Conservation (phyloP, 441 rosid species). For the Pelargonium fulgidum region DNA sequence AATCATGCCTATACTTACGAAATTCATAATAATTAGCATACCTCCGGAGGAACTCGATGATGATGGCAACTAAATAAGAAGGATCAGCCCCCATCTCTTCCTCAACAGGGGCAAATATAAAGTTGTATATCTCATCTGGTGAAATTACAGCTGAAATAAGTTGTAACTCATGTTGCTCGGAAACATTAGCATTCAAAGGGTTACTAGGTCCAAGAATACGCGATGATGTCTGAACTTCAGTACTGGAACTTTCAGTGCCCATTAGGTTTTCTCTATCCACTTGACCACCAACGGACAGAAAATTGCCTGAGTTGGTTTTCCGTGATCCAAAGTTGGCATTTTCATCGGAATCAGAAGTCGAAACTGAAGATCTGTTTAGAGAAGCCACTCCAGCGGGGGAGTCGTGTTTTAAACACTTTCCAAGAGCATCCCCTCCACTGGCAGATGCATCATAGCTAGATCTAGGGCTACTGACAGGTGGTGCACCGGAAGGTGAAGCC, state of each 20-base stretch:
- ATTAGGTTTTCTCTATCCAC: constrained; percentile 29
- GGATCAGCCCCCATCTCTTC: constrained; percentile 83
- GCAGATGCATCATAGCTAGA: constrained; percentile 31
- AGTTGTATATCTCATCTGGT: constrained; percentile 84
- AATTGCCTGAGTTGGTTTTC: constrained; percentile 33
- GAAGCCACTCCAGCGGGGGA: constrained; percentile 27
- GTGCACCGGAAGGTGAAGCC: constrained; percentile 31
- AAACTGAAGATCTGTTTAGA: constrained; percentile 33
- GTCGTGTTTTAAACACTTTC: constrained; percentile 33
- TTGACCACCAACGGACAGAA: constrained; percentile 23
- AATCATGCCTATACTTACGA: neutral
- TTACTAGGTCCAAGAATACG: constrained; percentile 35
- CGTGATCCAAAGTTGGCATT: constrained; percentile 27
- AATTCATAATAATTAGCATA: constrained; percentile 26
- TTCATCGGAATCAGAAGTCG: constrained; percentile 50
- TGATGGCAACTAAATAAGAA: constrained; percentile 71
- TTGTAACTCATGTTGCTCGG: constrained; percentile 63
- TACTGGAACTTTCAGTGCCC: constrained; percentile 32
- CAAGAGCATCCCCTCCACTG: constrained; percentile 31
- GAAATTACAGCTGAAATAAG: constrained; percentile 73
- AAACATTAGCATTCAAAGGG: constrained; percentile 39
- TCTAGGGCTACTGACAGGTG: constrained; percentile 26
- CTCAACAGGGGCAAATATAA: constrained; percentile 79
- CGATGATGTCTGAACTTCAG: constrained; percentile 27
- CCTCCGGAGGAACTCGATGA: constrained; percentile 86